phyloP scores from a whole-genome alignment of 352 stramenopile genomes.

The Globisporangium cystogenes region DNA sequence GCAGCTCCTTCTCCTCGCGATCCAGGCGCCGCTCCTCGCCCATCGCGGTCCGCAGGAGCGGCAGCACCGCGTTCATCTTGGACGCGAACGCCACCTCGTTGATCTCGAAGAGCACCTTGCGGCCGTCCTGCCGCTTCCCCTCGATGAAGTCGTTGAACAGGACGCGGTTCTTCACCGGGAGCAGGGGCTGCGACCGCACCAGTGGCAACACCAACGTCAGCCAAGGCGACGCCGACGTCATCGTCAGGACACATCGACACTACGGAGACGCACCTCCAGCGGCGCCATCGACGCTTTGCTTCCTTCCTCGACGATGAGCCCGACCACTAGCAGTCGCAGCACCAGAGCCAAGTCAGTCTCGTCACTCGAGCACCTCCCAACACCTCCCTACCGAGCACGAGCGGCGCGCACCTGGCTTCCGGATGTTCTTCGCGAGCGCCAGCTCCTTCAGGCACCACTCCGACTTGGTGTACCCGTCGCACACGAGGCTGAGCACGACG shows the following conservation, averaged over 20 bases:
- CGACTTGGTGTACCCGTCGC: slow-evolving; percentile 64
- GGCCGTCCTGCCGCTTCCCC: slow-evolving; percentile 21
- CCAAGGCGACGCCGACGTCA: neutral
- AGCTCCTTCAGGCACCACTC: slow-evolving; percentile 83
- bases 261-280: slow-evolving; percentile 7
- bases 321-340: slow-evolving; percentile 29
- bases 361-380: neutral
- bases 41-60: slow-evolving; percentile 45
- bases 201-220: neutral
- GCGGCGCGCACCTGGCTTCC: slow-evolving; percentile 42
- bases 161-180: slow-evolving; percentile 38
- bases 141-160: slow-evolving; percentile 55
- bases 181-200: slow-evolving; percentile 20
- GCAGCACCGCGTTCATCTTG: slow-evolving; percentile 38
- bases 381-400: too few species aligned
- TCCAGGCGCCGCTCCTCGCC: slow-evolving; percentile 29
- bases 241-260: neutral
- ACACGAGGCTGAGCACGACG: slow-evolving; percentile 67
- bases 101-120: slow-evolving; percentile 46
- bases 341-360: neutral
- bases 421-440: slow-evolving; percentile 63
- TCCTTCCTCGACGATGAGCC: slow-evolving; percentile 46
- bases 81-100: slow-evolving; percentile 35
- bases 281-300: slow-evolving; percentile 27
- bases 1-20: slow-evolving; percentile 33